A percentile compares a stretch with the other conserved stretches of the same genome.
These are phyloP conservation scores for Anthracocystis walkeri DNA, from an alignment of 1,284 basidiomycete species.

Conservation along the genomic window DNA sequence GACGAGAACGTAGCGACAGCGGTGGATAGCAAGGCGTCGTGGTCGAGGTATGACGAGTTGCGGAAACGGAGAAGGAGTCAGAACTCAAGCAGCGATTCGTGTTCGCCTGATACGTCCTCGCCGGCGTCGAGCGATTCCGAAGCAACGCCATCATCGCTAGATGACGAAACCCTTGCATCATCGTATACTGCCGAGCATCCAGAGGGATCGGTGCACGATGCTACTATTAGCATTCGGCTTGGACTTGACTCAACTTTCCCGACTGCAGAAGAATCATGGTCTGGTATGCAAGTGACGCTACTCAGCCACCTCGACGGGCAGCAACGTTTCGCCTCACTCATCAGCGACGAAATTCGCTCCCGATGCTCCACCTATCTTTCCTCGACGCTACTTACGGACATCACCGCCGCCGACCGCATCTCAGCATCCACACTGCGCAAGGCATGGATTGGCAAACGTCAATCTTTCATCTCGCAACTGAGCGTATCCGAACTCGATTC, in stretches of 20 bases:
- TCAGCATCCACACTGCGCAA: conserved; percentile 28
- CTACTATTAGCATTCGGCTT: conserved; percentile 12
- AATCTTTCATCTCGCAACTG: conserved; percentile 4
- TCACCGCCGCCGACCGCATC: conserved; percentile 16
- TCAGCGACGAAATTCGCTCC: conserved; percentile 5
- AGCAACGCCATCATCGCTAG: conserved; percentile 24
- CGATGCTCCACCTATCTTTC: conserved; percentile 8
- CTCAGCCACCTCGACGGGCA: conserved; percentile 24
- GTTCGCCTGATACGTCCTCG: conserved; percentile 13
- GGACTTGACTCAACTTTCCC: not conserved
- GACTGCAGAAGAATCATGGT: not conserved
- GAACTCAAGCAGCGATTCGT: conserved; percentile 9
- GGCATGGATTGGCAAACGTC: conserved; percentile 23
- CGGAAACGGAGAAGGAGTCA: conserved; percentile 6
- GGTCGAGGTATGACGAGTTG: conserved; percentile 22
- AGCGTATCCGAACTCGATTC: conserved; percentile 17
- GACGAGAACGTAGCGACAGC: not conserved
- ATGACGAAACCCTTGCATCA: conserved; percentile 46
- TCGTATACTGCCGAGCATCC: conserved; percentile 36
- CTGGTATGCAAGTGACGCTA: conserved; percentile 12
- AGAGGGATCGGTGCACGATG: conserved; percentile 3
- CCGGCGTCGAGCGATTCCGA: conserved; percentile 42
- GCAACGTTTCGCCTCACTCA: conserved; percentile 5
- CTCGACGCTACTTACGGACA: conserved; percentile 12
- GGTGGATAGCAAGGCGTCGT: not conserved